Conservation (phyloP, 1,139 yeast genomes). For the Candida gigantensis region DNA sequence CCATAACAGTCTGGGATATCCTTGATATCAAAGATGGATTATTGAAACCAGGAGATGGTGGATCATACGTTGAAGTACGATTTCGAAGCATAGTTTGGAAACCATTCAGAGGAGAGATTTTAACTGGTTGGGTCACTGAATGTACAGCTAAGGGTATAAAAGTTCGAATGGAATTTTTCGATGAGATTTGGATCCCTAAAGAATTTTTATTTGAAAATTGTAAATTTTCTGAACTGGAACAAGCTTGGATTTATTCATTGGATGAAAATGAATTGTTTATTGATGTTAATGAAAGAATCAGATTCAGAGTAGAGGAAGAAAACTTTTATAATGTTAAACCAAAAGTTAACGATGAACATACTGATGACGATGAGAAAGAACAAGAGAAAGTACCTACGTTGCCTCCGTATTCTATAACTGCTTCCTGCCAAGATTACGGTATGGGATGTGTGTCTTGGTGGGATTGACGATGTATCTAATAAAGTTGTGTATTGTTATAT, state of each 20-base stretch:
- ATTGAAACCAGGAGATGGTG: constrained; percentile 95
- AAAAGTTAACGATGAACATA: constrained; percentile 58
- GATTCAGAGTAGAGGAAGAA: constrained; percentile 90
- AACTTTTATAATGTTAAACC: constrained; percentile 82
- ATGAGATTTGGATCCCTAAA: constrained; percentile 87
- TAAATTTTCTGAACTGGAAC: constrained; percentile 68
- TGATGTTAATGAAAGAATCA: constrained; percentile 86
- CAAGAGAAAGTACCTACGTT: constrained; percentile 36
- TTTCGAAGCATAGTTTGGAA: constrained; percentile 83
- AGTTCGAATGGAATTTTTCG: constrained; percentile 82
- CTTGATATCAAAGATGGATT: constrained; percentile 81
- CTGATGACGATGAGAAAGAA: constrained; percentile 28
- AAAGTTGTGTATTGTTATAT: constrained; percentile 10
- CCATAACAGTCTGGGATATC: constrained; percentile 82
- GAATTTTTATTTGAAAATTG: constrained; percentile 79
- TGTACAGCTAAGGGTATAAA: constrained; percentile 86
- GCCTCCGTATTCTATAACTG: constrained; percentile 82
- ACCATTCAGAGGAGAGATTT: constrained; percentile 92
- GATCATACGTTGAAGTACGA: constrained; percentile 71
- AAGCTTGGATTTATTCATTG: constrained; percentile 93
- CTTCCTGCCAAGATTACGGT: constrained; percentile 94
- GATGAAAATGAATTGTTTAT: constrained; percentile 73
- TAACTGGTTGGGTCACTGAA: constrained; percentile 90
- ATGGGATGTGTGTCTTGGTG: constrained; percentile 98
- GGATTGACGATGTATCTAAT: constrained; percentile 45